Base-by-base conservation (phyloP, 2,329 filamentous ascomycete species). In the Gnomoniopsis sp. region DNA sequence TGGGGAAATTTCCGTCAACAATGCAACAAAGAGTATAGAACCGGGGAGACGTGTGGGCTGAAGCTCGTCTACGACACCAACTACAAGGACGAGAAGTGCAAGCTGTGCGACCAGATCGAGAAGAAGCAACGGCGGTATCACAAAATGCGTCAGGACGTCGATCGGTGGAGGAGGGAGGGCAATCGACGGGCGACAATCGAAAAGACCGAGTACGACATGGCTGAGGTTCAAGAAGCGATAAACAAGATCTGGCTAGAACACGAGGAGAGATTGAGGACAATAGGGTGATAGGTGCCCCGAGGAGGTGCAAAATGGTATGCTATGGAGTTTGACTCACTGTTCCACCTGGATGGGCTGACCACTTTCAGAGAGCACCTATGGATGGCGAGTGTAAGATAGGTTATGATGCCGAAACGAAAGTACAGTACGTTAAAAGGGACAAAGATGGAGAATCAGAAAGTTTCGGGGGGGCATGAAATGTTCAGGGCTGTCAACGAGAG, bases 31-130 rank as follows among this genome's bases (percentile, higher is more conserved):
- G 93, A 97, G 74, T 96, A 96, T 78, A 90, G 93, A 65, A 96
- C 90, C 65, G 93, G 93, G 69, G 93, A 98, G 80, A 97, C 93
- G 41, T 98, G 93, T 76, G 93, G 93, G 62, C 88, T 96, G 77
- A 96, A 91, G 77, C 84, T 96, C 64, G 88, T 96, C 70, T 92
- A 89, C 78, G 79, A 85, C 66, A 93, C 90, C 26, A 80, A 85
- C 64, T 78, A 79, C 60, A 80, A 88, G 55, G 67, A 73, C 47
- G 83, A 84, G 57, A 84, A 85, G 67, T 98, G 93, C 80, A 90
- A 89, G 71, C 81, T 92, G 63, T 98, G 93, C 77, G 88, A 91
- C 69, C 92, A 95, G 75, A 91, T 93, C 66, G 88, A 92, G 70
- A 93, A 89, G 75, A 96, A 96, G 77, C 77, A 83, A 69, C 86